These are phyloP conservation scores for Cladosporium cucumerinum DNA, from an alignment of 2,329 filamentous ascomycete genomes.

Conservation along the genomic window DNA sequence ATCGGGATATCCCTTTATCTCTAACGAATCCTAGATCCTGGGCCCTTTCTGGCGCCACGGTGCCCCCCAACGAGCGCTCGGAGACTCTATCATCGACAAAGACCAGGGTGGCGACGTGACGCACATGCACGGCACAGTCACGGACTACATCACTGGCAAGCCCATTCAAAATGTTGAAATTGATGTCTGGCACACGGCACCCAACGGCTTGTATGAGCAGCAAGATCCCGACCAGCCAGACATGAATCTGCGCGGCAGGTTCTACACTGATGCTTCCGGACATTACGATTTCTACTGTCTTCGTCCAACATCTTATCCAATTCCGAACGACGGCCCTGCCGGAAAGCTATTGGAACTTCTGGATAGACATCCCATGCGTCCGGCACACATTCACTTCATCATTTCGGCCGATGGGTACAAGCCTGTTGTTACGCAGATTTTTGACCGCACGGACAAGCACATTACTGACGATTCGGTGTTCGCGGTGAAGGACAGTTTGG, in stretches of 20 bases:
- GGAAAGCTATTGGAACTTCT: conserved; percentile 57
- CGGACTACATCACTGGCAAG: conserved; percentile 58
- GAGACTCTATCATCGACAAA: conserved; percentile 59
- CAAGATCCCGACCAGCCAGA: conserved; percentile 69
- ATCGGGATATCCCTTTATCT: not conserved
- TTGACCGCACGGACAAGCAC: conserved; percentile 63
- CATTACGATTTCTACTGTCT: conserved; percentile 52
- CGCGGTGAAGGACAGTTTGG: conserved; percentile 58
- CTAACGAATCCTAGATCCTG: conserved; percentile 52
- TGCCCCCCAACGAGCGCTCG: conserved; percentile 67
- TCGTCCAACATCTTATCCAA: conserved; percentile 47
- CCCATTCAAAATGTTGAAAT: conserved; percentile 64
- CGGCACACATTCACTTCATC: conserved; percentile 60
- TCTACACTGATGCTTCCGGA: conserved; percentile 64
- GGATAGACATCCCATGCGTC: conserved; percentile 59
- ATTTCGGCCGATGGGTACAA: conserved; percentile 59
- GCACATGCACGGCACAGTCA: conserved; percentile 62
- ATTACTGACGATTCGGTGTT: conserved; percentile 59
- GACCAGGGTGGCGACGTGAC: conserved; percentile 53
- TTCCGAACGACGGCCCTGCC: conserved; percentile 53
- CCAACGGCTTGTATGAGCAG: conserved; percentile 67
- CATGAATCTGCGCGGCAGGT: conserved; percentile 70
- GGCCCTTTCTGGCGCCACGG: conserved; percentile 80
- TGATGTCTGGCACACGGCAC: conserved; percentile 77
- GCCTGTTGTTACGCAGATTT: conserved; percentile 73